Conservation (phyloP, 2,329 filamentous ascomycete species). For the Epichloe festucae region DNA sequence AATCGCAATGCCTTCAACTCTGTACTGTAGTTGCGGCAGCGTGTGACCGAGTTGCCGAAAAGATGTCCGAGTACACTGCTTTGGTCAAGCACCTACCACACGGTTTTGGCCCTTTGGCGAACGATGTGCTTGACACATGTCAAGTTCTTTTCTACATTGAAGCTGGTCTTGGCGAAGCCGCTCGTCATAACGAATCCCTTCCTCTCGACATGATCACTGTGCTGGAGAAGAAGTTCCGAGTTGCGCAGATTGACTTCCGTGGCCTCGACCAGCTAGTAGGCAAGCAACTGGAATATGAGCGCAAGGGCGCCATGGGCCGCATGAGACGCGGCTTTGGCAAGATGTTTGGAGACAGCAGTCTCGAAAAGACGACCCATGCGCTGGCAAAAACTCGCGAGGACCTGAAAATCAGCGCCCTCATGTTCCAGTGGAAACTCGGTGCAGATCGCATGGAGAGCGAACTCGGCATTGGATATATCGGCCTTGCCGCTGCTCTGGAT, state of each 20-base stretch:
- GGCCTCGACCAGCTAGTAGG: slow-evolving; percentile 49
- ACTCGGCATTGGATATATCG: slow-evolving; percentile 54
- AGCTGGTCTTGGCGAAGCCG: slow-evolving; percentile 45
- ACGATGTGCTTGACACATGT: slow-evolving; percentile 54
- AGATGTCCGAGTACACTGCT: slow-evolving; percentile 50
- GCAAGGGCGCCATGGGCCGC: slow-evolving; percentile 44
- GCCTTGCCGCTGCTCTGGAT: slow-evolving; percentile 51
- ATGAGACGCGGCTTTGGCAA: slow-evolving; percentile 49
- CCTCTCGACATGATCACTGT: slow-evolving; percentile 49
- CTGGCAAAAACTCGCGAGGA: slow-evolving; percentile 47
- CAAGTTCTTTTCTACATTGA: slow-evolving; percentile 57
- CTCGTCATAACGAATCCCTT: slow-evolving; percentile 36
- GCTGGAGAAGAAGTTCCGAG: slow-evolving; percentile 49
- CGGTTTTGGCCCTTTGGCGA: slow-evolving; percentile 46
- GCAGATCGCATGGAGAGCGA: slow-evolving; percentile 44
- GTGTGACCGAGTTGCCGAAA: slow-evolving; percentile 51
- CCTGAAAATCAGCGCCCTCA: slow-evolving; percentile 48
- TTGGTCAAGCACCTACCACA: slow-evolving; percentile 39
- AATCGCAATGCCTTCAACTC: slow-evolving; percentile 25
- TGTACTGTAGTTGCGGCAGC: slow-evolving; percentile 46
- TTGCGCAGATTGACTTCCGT: slow-evolving; percentile 48
- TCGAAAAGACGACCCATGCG: slow-evolving; percentile 44
- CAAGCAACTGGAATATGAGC: slow-evolving; percentile 49
- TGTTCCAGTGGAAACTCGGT: slow-evolving; percentile 54
- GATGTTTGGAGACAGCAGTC: slow-evolving; percentile 48